Conservation (phyloP, 306 rosid genomes). For the Dryas octopetala region DNA sequence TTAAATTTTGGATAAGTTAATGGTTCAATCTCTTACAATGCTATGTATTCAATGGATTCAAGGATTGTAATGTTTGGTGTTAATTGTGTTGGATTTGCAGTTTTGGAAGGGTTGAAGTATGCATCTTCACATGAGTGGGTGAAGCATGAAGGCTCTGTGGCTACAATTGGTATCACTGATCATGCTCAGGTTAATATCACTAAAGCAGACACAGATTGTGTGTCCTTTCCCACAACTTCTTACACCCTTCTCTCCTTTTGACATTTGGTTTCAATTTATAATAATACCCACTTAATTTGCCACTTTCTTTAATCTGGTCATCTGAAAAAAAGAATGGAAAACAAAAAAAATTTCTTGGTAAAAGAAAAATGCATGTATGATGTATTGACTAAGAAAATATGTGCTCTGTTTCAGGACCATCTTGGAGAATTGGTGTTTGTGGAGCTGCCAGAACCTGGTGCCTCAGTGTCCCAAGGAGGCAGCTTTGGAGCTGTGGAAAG, state of each 20-base stretch:
- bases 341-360: background rate
- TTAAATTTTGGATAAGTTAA: no score
- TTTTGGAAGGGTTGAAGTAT: constrained; percentile 92
- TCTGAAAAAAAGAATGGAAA: background rate
- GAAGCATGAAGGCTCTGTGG: constrained; percentile 88
- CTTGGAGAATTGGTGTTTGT: constrained; percentile 96
- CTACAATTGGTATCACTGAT: constrained; percentile 82
- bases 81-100: constrained; percentile 36
- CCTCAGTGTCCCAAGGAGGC: constrained; percentile 44
- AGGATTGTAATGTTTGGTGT: background rate
- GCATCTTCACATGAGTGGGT: constrained; percentile 98
- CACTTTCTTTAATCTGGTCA: background rate
- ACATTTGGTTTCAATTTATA: no score
- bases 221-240: no score
- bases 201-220: no score
- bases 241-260: no score
- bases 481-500: constrained; percentile 95
- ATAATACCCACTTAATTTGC: no score
- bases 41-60: no score
- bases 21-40: no score
- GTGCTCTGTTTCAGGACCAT: constrained; percentile 58
- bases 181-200: constrained; percentile 79
- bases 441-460: constrained; percentile 79
- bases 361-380: no score
- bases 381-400: no score